These are phyloP conservation scores for Primulina eburnea DNA, from an alignment of 257 asterid species.

Conservation along the genomic window DNA sequence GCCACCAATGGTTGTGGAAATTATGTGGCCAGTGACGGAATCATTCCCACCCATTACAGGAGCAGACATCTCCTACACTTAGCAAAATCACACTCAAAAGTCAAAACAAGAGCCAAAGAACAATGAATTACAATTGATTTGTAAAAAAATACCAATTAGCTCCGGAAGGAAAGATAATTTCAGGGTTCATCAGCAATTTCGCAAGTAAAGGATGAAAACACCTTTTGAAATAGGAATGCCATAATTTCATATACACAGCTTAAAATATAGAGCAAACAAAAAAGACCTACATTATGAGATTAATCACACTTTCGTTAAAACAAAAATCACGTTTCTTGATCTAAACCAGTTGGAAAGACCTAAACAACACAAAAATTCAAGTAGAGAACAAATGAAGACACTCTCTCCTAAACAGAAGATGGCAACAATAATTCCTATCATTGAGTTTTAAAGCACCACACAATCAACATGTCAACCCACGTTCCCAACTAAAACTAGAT, in stretches of 20 bases:
- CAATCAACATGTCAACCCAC: neutral
- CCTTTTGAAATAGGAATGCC: neutral
- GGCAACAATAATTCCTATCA: neutral
- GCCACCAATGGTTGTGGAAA: slow-evolving; percentile 89
- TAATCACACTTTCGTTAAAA: neutral
- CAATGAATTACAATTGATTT: slow-evolving; percentile 2
- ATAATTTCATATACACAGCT: neutral
- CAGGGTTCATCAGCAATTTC: neutral
- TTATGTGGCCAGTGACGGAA: slow-evolving; percentile 84
- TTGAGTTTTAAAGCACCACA: neutral
- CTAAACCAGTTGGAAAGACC: neutral
- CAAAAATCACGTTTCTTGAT: neutral
- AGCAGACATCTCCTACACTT: slow-evolving; percentile 71
- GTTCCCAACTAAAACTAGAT: slow-evolving; percentile 15
- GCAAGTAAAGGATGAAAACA: neutral
- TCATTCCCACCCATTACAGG: slow-evolving; percentile 65
- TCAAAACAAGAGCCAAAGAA: slow-evolving; percentile 17
- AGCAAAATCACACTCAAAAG: slow-evolving; percentile 20
- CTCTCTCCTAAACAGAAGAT: neutral
- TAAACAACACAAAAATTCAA: neutral
- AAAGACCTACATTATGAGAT: neutral
- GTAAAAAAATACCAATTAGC: neutral
- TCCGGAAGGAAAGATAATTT: neutral
- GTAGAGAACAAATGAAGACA: neutral
- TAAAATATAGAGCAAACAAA: neutral